Percentiles rank a stretch among this genome's conserved stretches.
These are phyloP conservation scores for Hortiboletus flavorubellus DNA, from an alignment of 768 basidiomycete genomes.

Conservation along the genomic window DNA sequence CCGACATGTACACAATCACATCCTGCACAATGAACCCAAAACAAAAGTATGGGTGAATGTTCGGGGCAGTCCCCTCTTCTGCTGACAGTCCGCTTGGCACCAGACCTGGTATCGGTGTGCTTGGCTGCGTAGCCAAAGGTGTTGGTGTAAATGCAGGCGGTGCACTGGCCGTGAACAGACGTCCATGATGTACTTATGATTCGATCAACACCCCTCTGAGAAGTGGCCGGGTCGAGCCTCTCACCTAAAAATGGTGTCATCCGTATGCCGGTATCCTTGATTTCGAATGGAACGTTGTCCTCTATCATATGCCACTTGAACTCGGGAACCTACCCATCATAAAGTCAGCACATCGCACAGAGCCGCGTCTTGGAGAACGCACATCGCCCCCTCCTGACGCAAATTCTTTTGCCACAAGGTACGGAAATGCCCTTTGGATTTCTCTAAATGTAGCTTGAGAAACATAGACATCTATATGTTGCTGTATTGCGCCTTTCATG, in stretches of 20 bases:
- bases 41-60: constrained; percentile 57
- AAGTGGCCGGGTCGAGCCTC: constrained; percentile 10
- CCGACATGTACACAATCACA: constrained; percentile 73
- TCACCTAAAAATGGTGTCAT: constrained; percentile 67
- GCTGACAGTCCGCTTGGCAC: constrained; percentile 17
- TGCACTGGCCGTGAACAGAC: constrained; percentile 48
- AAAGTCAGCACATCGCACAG: neutral
- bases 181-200: constrained; percentile 67
- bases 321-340: constrained; percentile 60
- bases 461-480: constrained; percentile 71
- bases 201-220: neutral
- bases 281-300: constrained; percentile 62
- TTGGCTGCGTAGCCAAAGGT: constrained; percentile 36
- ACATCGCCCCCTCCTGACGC: constrained; percentile 83
- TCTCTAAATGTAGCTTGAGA: constrained; percentile 62
- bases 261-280: constrained; percentile 58
- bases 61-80: constrained; percentile 1
- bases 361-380: constrained; percentile 17
- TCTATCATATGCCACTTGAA: constrained; percentile 82
- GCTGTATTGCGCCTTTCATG: constrained; percentile 57
- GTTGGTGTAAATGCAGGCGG: constrained; percentile 40
- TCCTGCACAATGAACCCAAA: constrained; percentile 70
- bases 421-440: constrained; percentile 74
- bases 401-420: constrained; percentile 70
- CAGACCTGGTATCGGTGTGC: constrained; percentile 33